phyloP scores from a whole-genome alignment of 169 alveolate genomes.

The Cryptosporidium felis region DNA sequence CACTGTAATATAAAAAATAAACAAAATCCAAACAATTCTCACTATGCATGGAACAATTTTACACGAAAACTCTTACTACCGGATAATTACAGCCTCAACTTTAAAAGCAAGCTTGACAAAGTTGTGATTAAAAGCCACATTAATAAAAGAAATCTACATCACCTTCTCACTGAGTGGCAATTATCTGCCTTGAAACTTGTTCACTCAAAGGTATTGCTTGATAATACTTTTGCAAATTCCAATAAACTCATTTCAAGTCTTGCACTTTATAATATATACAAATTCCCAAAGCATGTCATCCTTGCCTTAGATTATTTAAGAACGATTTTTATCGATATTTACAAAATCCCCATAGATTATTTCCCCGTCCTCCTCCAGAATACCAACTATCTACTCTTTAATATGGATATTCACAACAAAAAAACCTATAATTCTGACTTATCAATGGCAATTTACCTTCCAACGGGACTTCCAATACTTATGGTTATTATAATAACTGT shows the following conservation, averaged over 20 bases:
- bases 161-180: slow-evolving; percentile 26
- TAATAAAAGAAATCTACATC: background rate
- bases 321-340: background rate
- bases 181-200: slow-evolving; percentile 18
- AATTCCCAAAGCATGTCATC: slow-evolving; percentile 1
- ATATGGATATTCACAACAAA: slow-evolving; percentile 2
- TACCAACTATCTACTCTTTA: slow-evolving; percentile 28
- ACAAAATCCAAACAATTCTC: background rate
- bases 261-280: background rate
- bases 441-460: background rate
- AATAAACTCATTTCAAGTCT: background rate
- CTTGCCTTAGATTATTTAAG: background rate
- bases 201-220: background rate
- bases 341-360: background rate
- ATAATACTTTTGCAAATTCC: background rate
- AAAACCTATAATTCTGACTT: slow-evolving; percentile 28
- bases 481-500: slow-evolving; percentile 1
- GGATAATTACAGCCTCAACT: background rate
- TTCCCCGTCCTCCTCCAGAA: background rate
- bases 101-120: slow-evolving; percentile 37
- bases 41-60: background rate
- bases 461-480: background rate
- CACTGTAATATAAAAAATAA: background rate
- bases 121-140: background rate
- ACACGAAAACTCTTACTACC: background rate